Evolutionary conservation across 257 asterid genomes (phyloP), one percentile per base, ranked within the genome.

Genomic region (Ilex aquifolium): DNA sequence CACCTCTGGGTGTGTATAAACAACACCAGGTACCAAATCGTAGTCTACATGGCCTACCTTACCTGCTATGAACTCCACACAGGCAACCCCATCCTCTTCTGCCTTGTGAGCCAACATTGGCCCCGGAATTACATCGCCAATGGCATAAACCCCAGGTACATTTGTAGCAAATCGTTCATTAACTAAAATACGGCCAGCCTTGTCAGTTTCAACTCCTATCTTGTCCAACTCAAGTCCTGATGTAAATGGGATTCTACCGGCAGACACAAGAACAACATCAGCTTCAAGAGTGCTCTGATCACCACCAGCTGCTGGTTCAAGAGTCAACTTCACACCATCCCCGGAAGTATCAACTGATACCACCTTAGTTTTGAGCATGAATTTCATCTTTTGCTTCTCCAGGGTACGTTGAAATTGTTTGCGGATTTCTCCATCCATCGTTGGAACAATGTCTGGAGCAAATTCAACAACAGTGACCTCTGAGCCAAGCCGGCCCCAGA

Each of bases 81-180:
- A 92, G 0, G 99, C 99, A 46, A 92, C 88, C 7, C 99, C 99
- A 40, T 92, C 99, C 62, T 92, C 99, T 68, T 92, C 99, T 2
- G 99, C 99, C 77, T 93, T 93, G 88, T 93, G 99, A 50, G 99
- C 99, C 88, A 92, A 66, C 99, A 93, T 93, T 2, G 96, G 97
- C 15, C 97, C 99, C 1, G 99, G 97, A 68, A 93, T 87, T 29
- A 90, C 97, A 73, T 93, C 97, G 40, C 99, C 99, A 46, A 93
- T 93, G 15, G 97, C 97, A 21, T 64, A 77, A 40, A 93, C 97
- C 0, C 99, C 91, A 0, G 78, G 65, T 2, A 90, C 88, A 30
- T 82, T 93, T 6, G 92, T 72, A 72, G 90, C 82, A 59, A 93
- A 93, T 36, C 77, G 74, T 39, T 80, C 70, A 29, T 93, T 76